A percentile compares a stretch with the other conserved stretches of the same genome.
Evolutionary conservation across 306 rosid species (phyloP).

Genomic region (Delonix regia): DNA sequence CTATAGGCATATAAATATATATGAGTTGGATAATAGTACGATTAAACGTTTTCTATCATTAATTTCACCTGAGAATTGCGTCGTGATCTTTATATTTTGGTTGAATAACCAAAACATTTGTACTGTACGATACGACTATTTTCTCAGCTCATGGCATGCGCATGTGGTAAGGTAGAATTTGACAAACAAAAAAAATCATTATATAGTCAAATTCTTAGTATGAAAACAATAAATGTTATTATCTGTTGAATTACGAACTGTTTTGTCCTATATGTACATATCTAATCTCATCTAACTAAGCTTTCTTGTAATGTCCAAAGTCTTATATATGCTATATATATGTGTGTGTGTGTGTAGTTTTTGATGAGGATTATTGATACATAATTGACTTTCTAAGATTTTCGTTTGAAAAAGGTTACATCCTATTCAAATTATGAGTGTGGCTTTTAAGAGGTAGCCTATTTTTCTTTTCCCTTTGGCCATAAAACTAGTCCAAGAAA

Average conservation of each 20-base stretch:
- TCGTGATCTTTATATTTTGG: not conserved
- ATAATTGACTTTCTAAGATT: not conserved
- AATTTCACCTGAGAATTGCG: not conserved
- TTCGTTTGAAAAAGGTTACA: not conserved
- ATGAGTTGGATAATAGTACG: no score
- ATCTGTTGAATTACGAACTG: not conserved
- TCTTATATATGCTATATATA: no score
- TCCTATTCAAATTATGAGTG: slow-evolving; percentile 8
- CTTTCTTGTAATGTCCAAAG: not conserved
- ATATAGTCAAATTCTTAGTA: slow-evolving; percentile 1
- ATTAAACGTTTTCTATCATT: not conserved
- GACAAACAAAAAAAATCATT: not conserved
- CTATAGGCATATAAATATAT: not conserved
- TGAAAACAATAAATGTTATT: slow-evolving; percentile 31
- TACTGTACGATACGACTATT: not conserved
- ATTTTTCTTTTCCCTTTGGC: not conserved
- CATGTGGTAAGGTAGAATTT: not conserved
- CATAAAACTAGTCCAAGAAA: not conserved
- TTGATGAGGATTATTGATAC: not conserved
- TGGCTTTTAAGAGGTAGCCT: not conserved
- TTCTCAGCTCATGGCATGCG: not conserved
- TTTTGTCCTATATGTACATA: not conserved
- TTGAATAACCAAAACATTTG: not conserved
- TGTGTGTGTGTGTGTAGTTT: not conserved
- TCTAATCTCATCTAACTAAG: not conserved